Evolutionary conservation across 495 filamentous ascomycete species (phyloP).

Genomic region (Penicillium maclennaniae): DNA sequence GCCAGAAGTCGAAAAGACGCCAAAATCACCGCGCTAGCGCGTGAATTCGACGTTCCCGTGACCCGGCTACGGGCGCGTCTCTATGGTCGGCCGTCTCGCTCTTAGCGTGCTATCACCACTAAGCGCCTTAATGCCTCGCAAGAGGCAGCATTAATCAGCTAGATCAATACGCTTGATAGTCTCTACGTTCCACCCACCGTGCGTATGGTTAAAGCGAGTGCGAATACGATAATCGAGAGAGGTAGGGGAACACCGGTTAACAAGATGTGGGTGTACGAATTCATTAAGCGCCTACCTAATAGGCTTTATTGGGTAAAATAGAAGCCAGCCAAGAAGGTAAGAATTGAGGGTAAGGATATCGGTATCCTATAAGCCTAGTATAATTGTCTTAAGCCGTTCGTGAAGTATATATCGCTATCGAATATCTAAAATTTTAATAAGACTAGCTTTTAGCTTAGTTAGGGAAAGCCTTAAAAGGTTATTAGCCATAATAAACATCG

Average conservation of each 20-base stretch:
- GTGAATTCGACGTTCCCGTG: background rate
- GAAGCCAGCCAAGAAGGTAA: background rate
- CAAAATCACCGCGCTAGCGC: background rate
- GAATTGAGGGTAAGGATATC: too few relatives aligned
- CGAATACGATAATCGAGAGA: background rate
- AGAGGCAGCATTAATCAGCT: background rate
- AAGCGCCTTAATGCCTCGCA: background rate
- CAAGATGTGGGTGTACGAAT: background rate
- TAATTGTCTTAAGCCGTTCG: too few relatives aligned
- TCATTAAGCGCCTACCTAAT: background rate
- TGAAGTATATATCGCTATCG: background rate
- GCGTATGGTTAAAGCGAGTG: too few relatives aligned
- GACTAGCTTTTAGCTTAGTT: background rate
- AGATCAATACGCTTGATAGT: background rate
- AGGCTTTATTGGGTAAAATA: background rate
- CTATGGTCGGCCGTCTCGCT: too few relatives aligned
- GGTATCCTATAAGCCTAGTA: too few relatives aligned
- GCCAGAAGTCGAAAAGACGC: background rate
- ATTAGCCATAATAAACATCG: too few relatives aligned
- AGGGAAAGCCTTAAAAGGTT: too few relatives aligned
- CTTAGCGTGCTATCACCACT: too few relatives aligned
- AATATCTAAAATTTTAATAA: slow-evolving; percentile 1
- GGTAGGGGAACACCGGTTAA: background rate
- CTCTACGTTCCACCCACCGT: background rate
- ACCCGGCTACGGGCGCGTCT: background rate